Conservation (phyloP, 106 monocot species). For the Cymbidium sinense region DNA sequence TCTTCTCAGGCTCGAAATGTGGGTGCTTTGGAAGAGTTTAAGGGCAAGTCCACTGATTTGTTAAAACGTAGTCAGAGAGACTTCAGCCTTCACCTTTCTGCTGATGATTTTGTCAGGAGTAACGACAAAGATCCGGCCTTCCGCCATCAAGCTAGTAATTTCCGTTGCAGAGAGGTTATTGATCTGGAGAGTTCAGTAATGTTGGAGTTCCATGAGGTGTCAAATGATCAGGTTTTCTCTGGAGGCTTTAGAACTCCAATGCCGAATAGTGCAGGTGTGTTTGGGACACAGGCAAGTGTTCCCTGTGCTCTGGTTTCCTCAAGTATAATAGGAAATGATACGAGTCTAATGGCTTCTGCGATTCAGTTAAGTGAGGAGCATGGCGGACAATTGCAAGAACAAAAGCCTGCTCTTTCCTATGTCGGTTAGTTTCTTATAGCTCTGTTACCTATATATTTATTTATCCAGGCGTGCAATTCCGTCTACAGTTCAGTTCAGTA, state of each 20-base stretch:
- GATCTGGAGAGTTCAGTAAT: slow-evolving; percentile 37
- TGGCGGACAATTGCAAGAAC: slow-evolving; percentile 7
- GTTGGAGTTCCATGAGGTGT: slow-evolving; percentile 13
- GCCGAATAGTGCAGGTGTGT: neutral
- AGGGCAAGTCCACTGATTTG: neutral
- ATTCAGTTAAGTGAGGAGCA: slow-evolving; percentile 10
- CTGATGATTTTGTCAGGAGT: slow-evolving; percentile 2
- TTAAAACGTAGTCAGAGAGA: neutral
- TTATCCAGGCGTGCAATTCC: neutral
- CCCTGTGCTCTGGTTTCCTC: slow-evolving; percentile 11
- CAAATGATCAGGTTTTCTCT: slow-evolving; percentile 7
- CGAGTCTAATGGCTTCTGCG: neutral
- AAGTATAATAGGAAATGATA: slow-evolving; percentile 4
- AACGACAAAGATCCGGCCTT: neutral
- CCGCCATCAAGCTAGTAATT: neutral
- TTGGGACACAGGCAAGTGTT: neutral
- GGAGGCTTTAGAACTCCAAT: neutral
- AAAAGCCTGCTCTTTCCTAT: neutral
- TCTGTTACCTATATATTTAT: neutral
- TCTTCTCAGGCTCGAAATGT: neutral
- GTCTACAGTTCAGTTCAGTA: neutral
- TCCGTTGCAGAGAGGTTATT: slow-evolving; percentile 2
- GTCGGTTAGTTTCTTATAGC: slow-evolving; percentile 16
- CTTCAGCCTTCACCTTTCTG: slow-evolving; percentile 17
- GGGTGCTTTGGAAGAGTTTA: slow-evolving; percentile 2